Base-by-base conservation (phyloP, 345 rosid genomes). In the Heritiera littoralis region DNA sequence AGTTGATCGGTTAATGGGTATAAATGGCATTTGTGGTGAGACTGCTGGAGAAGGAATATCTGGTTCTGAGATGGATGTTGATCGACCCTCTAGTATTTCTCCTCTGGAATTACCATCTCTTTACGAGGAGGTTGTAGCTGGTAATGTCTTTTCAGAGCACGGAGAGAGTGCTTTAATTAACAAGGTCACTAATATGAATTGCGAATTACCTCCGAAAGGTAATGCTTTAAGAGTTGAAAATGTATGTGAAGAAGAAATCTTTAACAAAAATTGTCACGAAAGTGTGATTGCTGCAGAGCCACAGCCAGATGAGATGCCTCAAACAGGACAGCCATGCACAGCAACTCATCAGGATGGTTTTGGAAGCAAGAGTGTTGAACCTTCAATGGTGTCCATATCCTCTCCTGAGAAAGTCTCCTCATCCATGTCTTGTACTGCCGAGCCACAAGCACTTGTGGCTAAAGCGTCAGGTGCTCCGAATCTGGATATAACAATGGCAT, bases 1-100 rank as follows among this genome's bases (percentile, higher is more conserved):
- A 10, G 14, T 35, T 81, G 78, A 69, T 43, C 68, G 28, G 61
- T 49, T 35, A 32, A 78, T 35, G 14, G 9, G 51, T 43, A 51
- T n/a, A 7, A 81, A 74, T 12, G 67, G 67, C 18, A 4, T 73
- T 59, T 66, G 32, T 82, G 80, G 32, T 45, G 76, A 61, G 74
- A 67, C 32, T 18, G 13, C 63, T 79, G 76, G 80, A 79, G 85
- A 54, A 60, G 78, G 79, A 77, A 78, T 78, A 77, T 43, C 74
- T 77, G 38, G 46, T 67, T 59, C 73, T 14, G 72, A 68, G 76
- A 77, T 67, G 74, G 84, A 80, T 59, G 74, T 70, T 85, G 76
- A 74, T 5, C 54, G 72, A 40, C 66, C 85, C 76, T 61, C 66
- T 13, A 56, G 38, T 71, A 80, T 52, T 74, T 61, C 75, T 52